Base-by-base conservation (phyloP, 2,329 filamentous ascomycete species). In the Bipolaris victoriae region DNA sequence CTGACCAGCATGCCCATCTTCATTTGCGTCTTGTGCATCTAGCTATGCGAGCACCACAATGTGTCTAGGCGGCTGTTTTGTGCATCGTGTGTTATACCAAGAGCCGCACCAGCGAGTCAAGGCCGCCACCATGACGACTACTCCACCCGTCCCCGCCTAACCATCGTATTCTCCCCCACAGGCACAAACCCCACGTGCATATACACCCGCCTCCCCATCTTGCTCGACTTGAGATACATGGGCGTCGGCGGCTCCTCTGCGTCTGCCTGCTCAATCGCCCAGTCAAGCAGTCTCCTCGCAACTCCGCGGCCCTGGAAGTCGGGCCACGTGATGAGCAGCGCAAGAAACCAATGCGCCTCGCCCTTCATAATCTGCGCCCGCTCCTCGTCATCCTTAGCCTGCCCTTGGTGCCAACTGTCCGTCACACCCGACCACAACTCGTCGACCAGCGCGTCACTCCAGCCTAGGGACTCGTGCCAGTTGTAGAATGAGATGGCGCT, bases 181-280 rank as follows among this genome's bases (percentile, higher is more conserved):
- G 60, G 60, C 44, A 66, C 66, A 63, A 75, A 76, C 7, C 73
- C 72, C 7, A 52, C 39, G 51, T 69, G 66, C 64, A 69, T 58
- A 55, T 75, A 76, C n/a, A 75, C 65, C 1, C 56, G 59, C 43
- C 64, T 63, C 7, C 66, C 71, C 35, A 58, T 63, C 1, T 63
- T 63, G 29, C 56, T 56, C 45, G 57, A 63, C 66, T 75, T 71
- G 31, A 76, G 13, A 66, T 68, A 76, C 63, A 73, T 50, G 0
- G 69, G 63, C 48, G 64, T 71, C n/a, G 51, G 13, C 22, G 70
- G 68, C 0, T 43, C 56, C 18, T 49, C 55, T 0, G n/a, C 49
- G 67, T 76, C 73, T 15, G 73, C 72, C 64, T 67, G 58, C n/a
- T 65, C 40, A 47, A 73, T 67, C 22, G 64, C 72, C 71, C 72